Conservation (phyloP, 2,329 filamentous ascomycete species). For the Nannizziopsis arthrosporioides region DNA sequence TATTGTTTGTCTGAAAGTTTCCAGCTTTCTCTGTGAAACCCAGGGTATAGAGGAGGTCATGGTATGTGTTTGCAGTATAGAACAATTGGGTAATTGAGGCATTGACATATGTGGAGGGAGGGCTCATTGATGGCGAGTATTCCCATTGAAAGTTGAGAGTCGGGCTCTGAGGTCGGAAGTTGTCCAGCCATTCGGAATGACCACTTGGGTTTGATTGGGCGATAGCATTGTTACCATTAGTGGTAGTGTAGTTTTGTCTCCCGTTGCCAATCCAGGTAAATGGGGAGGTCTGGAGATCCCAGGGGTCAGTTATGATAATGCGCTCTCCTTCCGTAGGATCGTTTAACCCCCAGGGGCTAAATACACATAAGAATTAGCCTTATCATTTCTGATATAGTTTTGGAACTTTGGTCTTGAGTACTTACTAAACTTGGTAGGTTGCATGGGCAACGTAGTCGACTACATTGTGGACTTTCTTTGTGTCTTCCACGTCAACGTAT, state of each 20-base stretch:
- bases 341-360: conserved; percentile 12
- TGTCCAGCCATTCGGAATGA: conserved; percentile 9
- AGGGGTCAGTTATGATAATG: conserved; percentile 11
- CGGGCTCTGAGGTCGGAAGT: conserved; percentile 13
- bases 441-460: conserved; percentile 14
- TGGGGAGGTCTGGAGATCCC: conserved; percentile 8
- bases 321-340: conserved; percentile 13
- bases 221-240: conserved; percentile 12
- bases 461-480: conserved; percentile 11
- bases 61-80: conserved; percentile 13
- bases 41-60: conserved; percentile 11
- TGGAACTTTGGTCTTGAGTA: too few species aligned
- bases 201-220: conserved; percentile 13
- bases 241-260: conserved; percentile 6
- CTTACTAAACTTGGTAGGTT: conserved; percentile 13
- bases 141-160: conserved; percentile 11
- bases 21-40: conserved; percentile 13
- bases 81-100: conserved; percentile 14
- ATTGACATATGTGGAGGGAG: conserved; percentile 10
- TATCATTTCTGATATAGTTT: not conserved
- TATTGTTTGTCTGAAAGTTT: conserved; percentile 13
- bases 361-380: not conserved
- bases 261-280: conserved; percentile 13
- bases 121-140: conserved; percentile 6
- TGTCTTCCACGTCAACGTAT: conserved; percentile 12